A percentile compares a stretch with the other conserved stretches of the same genome.
phyloP scores from a whole-genome alignment of 2,329 filamentous ascomycete genomes.

The Phymatotrichopsis omnivora region DNA sequence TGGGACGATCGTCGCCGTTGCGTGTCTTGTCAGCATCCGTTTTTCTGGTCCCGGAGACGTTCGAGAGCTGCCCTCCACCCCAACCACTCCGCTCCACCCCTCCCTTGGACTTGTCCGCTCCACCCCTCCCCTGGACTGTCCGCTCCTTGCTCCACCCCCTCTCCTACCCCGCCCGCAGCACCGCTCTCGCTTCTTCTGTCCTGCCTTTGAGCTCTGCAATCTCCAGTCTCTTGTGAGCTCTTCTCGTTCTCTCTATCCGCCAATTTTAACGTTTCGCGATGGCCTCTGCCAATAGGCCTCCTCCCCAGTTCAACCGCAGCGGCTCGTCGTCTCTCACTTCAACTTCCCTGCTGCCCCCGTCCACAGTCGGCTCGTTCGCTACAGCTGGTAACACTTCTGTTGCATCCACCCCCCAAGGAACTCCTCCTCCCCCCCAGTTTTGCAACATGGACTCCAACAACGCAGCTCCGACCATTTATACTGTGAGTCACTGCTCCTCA shows the following conservation, averaged over 20 bases:
- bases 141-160: slow-evolving; percentile 7
- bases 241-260: too few relatives aligned
- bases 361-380: slow-evolving; percentile 25
- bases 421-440: slow-evolving; percentile 43
- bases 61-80: not conserved
- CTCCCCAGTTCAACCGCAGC: slow-evolving; percentile 24
- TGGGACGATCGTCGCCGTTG: too few relatives aligned
- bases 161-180: slow-evolving; percentile 17
- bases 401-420: slow-evolving; percentile 61
- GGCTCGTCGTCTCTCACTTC: slow-evolving; percentile 27
- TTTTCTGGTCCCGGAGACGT: too few relatives aligned
- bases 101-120: not conserved
- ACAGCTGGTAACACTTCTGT: slow-evolving; percentile 53
- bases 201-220: slow-evolving; percentile 1
- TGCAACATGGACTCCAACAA: slow-evolving; percentile 21
- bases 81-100: slow-evolving; percentile 3
- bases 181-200: slow-evolving; percentile 11
- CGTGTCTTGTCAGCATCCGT: too few relatives aligned
- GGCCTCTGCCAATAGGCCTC: slow-evolving; percentile 21
- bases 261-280: slow-evolving; percentile 21
- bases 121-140: not conserved
- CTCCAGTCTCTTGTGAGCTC: slow-evolving; percentile 12
- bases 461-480: slow-evolving; percentile 27
- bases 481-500: slow-evolving; percentile 13
- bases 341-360: slow-evolving; percentile 23